Conservation (phyloP, 2,329 filamentous ascomycete species). For the Fusarium sp. region DNA sequence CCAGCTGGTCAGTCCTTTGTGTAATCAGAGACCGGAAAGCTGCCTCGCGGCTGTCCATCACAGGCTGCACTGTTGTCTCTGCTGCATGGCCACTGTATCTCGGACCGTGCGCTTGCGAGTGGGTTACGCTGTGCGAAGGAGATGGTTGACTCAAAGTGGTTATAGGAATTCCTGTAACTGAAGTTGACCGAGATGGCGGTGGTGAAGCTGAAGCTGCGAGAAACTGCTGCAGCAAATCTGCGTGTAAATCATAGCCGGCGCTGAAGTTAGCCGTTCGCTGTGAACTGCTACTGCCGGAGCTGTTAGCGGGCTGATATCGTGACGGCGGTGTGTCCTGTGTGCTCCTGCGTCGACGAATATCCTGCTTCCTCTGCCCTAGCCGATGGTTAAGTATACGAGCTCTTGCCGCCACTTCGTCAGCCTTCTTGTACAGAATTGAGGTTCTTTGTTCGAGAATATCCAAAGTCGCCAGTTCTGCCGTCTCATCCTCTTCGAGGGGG, state of each 20-base stretch:
- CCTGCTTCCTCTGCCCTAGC: constrained; percentile 54
- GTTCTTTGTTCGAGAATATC: constrained; percentile 85
- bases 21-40: constrained; percentile 68
- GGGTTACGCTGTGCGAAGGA: constrained; percentile 35
- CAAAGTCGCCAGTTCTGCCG: constrained; percentile 83
- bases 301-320: constrained; percentile 49
- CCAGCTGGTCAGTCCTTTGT: constrained; percentile 77
- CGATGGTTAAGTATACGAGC: constrained; percentile 83
- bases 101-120: constrained; percentile 29
- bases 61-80: constrained; percentile 39
- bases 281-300: constrained; percentile 9
- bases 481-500: constrained; percentile 85
- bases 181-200: constrained; percentile 42
- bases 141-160: constrained; percentile 40
- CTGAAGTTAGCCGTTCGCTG: constrained; percentile 40
- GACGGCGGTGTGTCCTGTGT: constrained; percentile 47
- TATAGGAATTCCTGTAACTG: constrained; percentile 40
- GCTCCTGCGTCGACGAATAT: constrained; percentile 44
- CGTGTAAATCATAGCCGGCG: constrained; percentile 59
- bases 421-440: constrained; percentile 79
- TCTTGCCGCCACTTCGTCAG: constrained; percentile 72
- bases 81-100: constrained; percentile 32
- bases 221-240: constrained; percentile 66
- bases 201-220: constrained; percentile 35
- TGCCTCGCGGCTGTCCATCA: constrained; percentile 43